Percentiles rank a stretch among this genome's conserved stretches.
Evolutionary conservation across 2,329 filamentous ascomycete genomes (phyloP).

Genomic region (Nemania sp.): DNA sequence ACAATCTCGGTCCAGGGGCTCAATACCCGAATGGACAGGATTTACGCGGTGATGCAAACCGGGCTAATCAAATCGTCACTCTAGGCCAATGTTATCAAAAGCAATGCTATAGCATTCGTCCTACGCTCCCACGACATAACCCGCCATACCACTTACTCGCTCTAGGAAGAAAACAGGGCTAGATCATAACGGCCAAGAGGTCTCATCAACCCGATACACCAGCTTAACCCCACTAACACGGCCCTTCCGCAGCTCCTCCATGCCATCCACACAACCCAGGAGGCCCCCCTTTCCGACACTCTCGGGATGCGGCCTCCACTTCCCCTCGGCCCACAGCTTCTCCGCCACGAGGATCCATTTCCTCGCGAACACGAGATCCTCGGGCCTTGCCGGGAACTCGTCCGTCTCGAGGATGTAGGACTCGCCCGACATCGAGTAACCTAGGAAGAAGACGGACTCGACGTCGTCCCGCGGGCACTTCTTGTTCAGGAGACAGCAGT

Average conservation of each 20-base stretch:
- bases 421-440: constrained; percentile 9
- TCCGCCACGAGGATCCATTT: constrained; percentile 4
- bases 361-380: constrained; percentile 4
- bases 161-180: not conserved
- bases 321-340: not conserved
- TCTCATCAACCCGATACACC: constrained; percentile 16
- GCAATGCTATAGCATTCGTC: no score
- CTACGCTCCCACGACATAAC: no score
- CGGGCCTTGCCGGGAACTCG: not conserved
- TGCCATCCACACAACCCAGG: constrained; percentile 4
- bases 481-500: constrained; percentile 6
- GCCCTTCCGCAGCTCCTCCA: constrained; percentile 12
- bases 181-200: constrained; percentile 1
- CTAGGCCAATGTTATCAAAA: no score
- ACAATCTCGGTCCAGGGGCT: no score
- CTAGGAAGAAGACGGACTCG: not conserved
- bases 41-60: no score
- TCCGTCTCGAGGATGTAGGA: constrained; percentile 4
- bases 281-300: constrained; percentile 6
- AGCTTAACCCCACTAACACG: constrained; percentile 14
- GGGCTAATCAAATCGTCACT: no score
- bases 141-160: not conserved
- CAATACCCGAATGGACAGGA: no score
- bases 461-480: constrained; percentile 11
- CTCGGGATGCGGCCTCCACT: constrained; percentile 1